Evolutionary conservation across 345 rosid genomes (phyloP).

Genomic region (Camelina neglecta): DNA sequence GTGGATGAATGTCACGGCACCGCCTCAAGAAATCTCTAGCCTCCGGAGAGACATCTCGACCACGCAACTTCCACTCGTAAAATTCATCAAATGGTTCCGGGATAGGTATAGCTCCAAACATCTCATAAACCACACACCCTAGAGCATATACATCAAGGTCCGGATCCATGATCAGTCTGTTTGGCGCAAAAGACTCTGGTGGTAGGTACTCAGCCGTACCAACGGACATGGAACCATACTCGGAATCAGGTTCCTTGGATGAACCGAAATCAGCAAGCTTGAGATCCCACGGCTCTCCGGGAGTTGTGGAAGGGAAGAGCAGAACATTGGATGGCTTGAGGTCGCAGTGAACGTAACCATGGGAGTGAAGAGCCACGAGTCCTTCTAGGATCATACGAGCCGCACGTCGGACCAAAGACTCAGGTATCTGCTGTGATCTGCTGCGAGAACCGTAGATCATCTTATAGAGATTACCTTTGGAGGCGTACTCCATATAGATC

Average conservation of each 20-base stretch:
- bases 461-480: not conserved
- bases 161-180: not conserved
- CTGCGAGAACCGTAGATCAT: not conserved
- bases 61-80: not conserved
- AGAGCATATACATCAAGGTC: slow-evolving; percentile 18
- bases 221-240: not conserved
- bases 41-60: not conserved
- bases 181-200: not conserved
- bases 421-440: not conserved
- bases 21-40: not conserved
- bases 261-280: slow-evolving; percentile 34
- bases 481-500: not conserved
- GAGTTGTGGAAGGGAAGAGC: not conserved
- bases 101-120: slow-evolving; percentile 10
- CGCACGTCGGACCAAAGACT: not conserved
- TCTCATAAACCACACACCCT: slow-evolving; percentile 28
- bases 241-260: slow-evolving; percentile 17
- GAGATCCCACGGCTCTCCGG: slow-evolving; percentile 26
- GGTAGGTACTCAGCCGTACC: slow-evolving; percentile 3
- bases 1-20: not conserved
- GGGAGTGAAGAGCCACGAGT: slow-evolving; percentile 19
- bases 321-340: slow-evolving; percentile 19
- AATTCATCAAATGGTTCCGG: not conserved
- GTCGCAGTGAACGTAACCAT: slow-evolving; percentile 16
- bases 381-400: slow-evolving; percentile 36